phyloP scores from a whole-genome alignment of 495 filamentous ascomycete species.

The Zalerion maritima region DNA sequence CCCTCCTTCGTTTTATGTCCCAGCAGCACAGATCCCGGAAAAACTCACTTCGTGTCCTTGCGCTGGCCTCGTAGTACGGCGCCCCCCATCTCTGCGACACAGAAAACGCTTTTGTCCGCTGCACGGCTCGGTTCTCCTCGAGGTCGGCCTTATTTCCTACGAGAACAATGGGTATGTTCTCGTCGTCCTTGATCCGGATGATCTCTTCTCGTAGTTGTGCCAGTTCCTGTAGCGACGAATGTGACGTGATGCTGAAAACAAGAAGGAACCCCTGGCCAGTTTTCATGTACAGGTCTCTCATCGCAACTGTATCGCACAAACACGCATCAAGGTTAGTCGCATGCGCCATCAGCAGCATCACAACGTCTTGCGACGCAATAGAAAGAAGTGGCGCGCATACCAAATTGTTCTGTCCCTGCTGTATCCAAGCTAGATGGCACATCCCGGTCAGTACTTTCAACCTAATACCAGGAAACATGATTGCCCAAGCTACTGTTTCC shows the following conservation, averaged over 20 bases:
- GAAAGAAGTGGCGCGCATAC: conserved; percentile 34
- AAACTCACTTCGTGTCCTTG: conserved; percentile 49
- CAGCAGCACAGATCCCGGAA: too few relatives aligned
- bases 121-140: conserved; percentile 77
- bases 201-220: conserved; percentile 87
- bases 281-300: conserved; percentile 94
- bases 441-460: conserved; percentile 6
- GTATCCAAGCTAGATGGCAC: conserved; percentile 93
- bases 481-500: neutral
- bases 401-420: conserved; percentile 96
- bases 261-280: conserved; percentile 91
- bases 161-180: conserved; percentile 82
- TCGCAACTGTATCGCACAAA: conserved; percentile 30
- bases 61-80: conserved; percentile 91
- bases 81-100: conserved; percentile 81
- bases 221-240: conserved; percentile 73
- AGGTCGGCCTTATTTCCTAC: conserved; percentile 97
- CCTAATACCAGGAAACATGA: neutral
- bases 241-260: conserved; percentile 91
- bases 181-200: conserved; percentile 90
- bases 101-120: conserved; percentile 68
- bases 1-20: neutral
- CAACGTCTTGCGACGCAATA: too few relatives aligned
- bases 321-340: too few relatives aligned
- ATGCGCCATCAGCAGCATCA: too few relatives aligned